Percentiles rank a stretch among this genome's conserved stretches.
Conservation (phyloP, 805 yeast genomes). For the Lachancea waltii region DNA sequence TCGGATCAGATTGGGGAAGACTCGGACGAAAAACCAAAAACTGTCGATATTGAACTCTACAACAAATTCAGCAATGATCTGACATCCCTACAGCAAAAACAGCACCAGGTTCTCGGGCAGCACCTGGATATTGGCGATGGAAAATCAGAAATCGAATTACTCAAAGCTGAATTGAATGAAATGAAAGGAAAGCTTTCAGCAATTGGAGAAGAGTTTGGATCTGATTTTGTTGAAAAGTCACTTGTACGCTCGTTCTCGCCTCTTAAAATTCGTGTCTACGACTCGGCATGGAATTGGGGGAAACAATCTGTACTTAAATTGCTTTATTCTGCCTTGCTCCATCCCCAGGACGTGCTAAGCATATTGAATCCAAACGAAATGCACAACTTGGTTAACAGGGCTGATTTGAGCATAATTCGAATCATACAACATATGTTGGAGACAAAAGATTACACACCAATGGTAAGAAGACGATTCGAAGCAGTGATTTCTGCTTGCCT, state of each 20-base stretch:
- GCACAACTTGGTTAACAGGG: conserved; percentile 69
- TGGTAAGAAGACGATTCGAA: not conserved
- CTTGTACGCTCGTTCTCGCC: conserved; percentile 72
- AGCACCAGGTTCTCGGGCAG: conserved; percentile 6
- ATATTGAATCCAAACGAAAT: conserved; percentile 75
- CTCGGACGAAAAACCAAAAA: conserved; percentile 85
- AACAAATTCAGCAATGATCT: conserved; percentile 40
- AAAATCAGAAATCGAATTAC: not conserved
- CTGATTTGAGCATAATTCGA: conserved; percentile 72
- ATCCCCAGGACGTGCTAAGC: conserved; percentile 61
- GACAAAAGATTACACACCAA: not conserved
- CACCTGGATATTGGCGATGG: conserved; percentile 2
- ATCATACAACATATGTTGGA: conserved; percentile 49
- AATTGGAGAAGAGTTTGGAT: conserved; percentile 53
- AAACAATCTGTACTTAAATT: conserved; percentile 67
- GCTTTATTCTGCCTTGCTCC: conserved; percentile 43
- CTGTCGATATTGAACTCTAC: conserved; percentile 82
- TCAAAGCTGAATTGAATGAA: conserved; percentile 38
- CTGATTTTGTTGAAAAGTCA: conserved; percentile 68
- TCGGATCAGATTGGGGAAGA: conserved; percentile 35
- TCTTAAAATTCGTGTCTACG: conserved; percentile 74
- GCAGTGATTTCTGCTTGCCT: not conserved
- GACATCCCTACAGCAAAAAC: conserved; percentile 20
- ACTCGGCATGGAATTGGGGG: conserved; percentile 95
- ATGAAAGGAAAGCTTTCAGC: conserved; percentile 59